Conservation (phyloP, 352 stramenopile genomes). For the Globisporangium perplexum region DNA sequence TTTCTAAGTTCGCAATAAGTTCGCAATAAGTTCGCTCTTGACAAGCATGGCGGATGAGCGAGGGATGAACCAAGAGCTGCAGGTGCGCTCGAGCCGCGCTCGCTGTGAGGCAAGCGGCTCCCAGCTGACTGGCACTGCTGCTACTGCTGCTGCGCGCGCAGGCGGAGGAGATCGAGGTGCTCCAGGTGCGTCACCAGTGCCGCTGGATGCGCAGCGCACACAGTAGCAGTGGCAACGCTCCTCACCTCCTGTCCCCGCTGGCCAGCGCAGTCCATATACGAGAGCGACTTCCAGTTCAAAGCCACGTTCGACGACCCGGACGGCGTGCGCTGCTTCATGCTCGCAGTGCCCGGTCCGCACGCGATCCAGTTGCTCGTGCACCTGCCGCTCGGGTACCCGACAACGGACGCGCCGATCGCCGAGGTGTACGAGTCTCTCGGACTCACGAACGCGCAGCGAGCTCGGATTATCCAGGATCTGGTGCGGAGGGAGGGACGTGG, state of each 20-base stretch:
- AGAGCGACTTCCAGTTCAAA: constrained; percentile 56
- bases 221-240: no score
- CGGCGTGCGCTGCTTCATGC: constrained; percentile 44
- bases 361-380: constrained; percentile 68
- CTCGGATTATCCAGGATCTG: constrained; percentile 58
- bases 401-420: constrained; percentile 56
- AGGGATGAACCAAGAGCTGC: constrained; percentile 49
- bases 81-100: constrained; percentile 22
- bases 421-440: constrained; percentile 82
- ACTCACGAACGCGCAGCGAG: constrained; percentile 58
- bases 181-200: constrained; percentile 35
- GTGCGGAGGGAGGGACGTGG: no score
- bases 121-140: neutral
- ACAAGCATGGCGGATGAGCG: no score
- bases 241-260: no score
- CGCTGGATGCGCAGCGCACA: neutral
- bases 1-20: neutral
- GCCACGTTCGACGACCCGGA: constrained; percentile 33
- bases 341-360: constrained; percentile 54
- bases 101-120: neutral
- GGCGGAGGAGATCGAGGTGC: constrained; percentile 71
- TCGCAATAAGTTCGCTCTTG: neutral
- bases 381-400: constrained; percentile 66
- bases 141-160: constrained; percentile 11
- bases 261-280: constrained; percentile 75